A percentile compares a stretch with the other conserved stretches of the same genome.
Conservation (phyloP, 2,329 filamentous ascomycete species). For the Boeremia lycopersici region DNA sequence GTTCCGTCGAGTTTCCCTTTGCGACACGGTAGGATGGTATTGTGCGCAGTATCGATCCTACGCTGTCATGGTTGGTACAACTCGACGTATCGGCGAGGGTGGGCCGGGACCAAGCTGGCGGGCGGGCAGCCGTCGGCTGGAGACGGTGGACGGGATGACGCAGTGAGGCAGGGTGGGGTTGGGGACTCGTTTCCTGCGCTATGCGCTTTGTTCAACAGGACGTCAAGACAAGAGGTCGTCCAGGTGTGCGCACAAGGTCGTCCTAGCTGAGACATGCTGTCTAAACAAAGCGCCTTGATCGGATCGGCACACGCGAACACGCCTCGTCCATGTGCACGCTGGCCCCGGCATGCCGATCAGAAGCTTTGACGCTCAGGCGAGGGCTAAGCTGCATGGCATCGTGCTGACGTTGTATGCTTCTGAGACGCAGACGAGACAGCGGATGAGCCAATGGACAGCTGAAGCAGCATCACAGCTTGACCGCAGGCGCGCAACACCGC, state of each 20-base stretch:
- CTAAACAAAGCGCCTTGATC: constrained; percentile 1
- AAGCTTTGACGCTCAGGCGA: constrained; percentile 33
- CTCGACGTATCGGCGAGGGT: constrained; percentile 9
- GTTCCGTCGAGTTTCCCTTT: constrained; percentile 5
- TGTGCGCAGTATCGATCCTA: constrained; percentile 13
- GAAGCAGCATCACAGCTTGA: constrained; percentile 11
- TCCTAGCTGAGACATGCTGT: constrained; percentile 2
- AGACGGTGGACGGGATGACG: constrained; percentile 15
- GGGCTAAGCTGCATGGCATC: constrained; percentile 28
- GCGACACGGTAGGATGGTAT: constrained; percentile 1
- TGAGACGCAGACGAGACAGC: constrained; percentile 44
- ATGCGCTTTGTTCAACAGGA: constrained; percentile 1
- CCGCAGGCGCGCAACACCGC: constrained; percentile 23
- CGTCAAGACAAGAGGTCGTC: not conserved
- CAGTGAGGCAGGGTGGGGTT: not conserved
- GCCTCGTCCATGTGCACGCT: constrained; percentile 18
- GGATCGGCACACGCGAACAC: constrained; percentile 33
- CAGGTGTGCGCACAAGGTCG: not conserved
- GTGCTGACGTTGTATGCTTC: constrained; percentile 34
- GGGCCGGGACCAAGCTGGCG: constrained; percentile 1
- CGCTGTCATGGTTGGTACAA: constrained; percentile 15
- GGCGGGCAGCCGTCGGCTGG: constrained; percentile 13
- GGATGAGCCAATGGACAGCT: constrained; percentile 31
- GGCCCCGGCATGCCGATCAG: constrained; percentile 34
- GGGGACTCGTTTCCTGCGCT: not conserved